phyloP scores from a whole-genome alignment of 306 rosid genomes.

The Prunus davidiana region DNA sequence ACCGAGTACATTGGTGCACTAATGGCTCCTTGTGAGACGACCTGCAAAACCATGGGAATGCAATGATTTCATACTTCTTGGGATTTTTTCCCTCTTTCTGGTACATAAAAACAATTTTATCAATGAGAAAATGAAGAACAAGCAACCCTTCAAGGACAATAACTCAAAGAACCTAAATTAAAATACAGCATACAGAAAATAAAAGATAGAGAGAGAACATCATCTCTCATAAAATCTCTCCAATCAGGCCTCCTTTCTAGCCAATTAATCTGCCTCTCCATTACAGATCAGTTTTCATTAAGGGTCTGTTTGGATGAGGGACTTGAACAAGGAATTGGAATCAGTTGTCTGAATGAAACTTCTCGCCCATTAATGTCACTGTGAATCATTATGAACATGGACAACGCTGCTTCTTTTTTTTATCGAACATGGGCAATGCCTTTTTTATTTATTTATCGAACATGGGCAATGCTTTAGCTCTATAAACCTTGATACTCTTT shows the following conservation, averaged over 20 bases:
- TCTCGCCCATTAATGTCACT: not conserved
- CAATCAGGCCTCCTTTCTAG: not conserved
- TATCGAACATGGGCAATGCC: not conserved
- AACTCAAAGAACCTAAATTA: not conserved
- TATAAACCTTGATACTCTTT: not conserved
- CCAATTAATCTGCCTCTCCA: not conserved
- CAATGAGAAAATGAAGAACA: not conserved
- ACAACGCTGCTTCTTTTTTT: not conserved
- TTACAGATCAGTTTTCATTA: not conserved
- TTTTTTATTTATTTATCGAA: no score
- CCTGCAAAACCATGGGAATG: slow-evolving; percentile 45
- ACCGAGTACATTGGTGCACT: slow-evolving; percentile 83
- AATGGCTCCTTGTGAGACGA: slow-evolving; percentile 94
- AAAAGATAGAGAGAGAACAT: not conserved
- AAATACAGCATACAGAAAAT: not conserved
- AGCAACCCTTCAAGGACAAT: not conserved
- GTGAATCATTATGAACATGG: not conserved
- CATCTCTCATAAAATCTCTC: not conserved
- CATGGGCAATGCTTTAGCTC: not conserved
- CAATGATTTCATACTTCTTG: not conserved
- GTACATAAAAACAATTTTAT: not conserved
- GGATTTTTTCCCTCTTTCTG: not conserved
- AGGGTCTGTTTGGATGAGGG: no score
- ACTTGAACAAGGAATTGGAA: not conserved
- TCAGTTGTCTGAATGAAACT: not conserved